Evolutionary conservation across 2,329 filamentous ascomycete species (phyloP).

Genomic region (Diaporthe batatas): DNA sequence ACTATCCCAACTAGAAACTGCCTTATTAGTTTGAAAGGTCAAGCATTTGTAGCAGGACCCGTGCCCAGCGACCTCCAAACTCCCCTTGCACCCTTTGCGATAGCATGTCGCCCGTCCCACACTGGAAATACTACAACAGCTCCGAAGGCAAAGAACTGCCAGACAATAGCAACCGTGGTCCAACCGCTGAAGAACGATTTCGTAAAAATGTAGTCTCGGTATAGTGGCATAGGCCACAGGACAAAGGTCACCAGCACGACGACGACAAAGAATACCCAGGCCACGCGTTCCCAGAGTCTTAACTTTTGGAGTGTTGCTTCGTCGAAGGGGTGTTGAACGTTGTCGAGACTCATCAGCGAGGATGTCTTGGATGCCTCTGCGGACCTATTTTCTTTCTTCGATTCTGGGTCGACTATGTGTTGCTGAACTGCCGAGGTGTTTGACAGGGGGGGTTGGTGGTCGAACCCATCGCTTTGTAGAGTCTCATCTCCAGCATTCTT

Average conservation of each 20-base stretch:
- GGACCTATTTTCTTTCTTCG: neutral
- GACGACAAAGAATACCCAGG: slow-evolving; percentile 55
- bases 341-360: slow-evolving; percentile 50
- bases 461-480: neutral
- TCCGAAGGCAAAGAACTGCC: slow-evolving; percentile 61
- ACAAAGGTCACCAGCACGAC: slow-evolving; percentile 61
- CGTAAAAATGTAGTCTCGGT: slow-evolving; percentile 63
- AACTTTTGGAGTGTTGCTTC: slow-evolving; percentile 52
- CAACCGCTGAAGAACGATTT: slow-evolving; percentile 61
- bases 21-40: too few relatives aligned
- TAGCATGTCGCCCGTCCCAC: slow-evolving; percentile 60
- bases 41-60: too few relatives aligned
- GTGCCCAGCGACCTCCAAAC: slow-evolving; percentile 39
- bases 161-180: slow-evolving; percentile 59
- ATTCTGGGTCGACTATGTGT: neutral
- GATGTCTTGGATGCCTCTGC: slow-evolving; percentile 24
- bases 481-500: neutral
- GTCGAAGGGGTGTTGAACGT: slow-evolving; percentile 59
- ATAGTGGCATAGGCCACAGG: slow-evolving; percentile 63
- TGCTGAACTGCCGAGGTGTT: neutral
- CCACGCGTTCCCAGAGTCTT: slow-evolving; percentile 55
- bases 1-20: too few relatives aligned
- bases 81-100: slow-evolving; percentile 46
- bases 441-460: neutral
- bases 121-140: slow-evolving; percentile 62